Evolutionary conservation across 495 filamentous ascomycete species (phyloP).

Genomic region (Endocarpon pusillum): DNA sequence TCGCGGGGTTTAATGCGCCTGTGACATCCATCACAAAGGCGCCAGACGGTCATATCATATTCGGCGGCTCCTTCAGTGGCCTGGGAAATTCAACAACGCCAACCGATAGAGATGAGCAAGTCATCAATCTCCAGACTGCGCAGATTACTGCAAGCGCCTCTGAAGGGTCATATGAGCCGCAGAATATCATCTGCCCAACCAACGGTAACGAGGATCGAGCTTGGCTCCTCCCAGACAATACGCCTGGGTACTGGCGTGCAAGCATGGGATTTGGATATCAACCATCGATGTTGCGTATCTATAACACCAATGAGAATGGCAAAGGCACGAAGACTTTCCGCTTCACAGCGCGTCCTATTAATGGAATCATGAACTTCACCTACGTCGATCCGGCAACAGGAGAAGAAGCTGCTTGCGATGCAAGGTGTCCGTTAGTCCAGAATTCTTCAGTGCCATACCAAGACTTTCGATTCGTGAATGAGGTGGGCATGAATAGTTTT

Average conservation of each 20-base stretch:
- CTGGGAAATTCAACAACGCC: constrained; percentile 60
- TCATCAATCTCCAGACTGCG: constrained; percentile 68
- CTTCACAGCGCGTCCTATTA: constrained; percentile 62
- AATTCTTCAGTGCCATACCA: constrained; percentile 47
- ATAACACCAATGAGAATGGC: constrained; percentile 76
- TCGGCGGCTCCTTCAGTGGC: constrained; percentile 80
- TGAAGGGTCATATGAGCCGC: constrained; percentile 57
- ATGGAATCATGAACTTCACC: constrained; percentile 93
- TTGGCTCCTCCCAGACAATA: constrained; percentile 70
- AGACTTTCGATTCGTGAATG: constrained; percentile 83
- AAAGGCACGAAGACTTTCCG: constrained; percentile 76
- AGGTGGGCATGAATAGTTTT: constrained; percentile 76
- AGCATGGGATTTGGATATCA: constrained; percentile 63
- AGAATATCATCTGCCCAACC: constrained; percentile 71
- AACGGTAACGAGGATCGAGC: constrained; percentile 44
- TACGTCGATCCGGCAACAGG: constrained; percentile 60
- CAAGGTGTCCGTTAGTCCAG: constrained; percentile 59
- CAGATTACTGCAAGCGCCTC: constrained; percentile 46
- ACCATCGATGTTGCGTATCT: constrained; percentile 72
- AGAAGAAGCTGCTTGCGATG: constrained; percentile 51
- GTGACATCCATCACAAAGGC: constrained; percentile 72
- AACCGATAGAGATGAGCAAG: constrained; percentile 45
- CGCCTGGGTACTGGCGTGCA: constrained; percentile 71
- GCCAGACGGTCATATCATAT: constrained; percentile 67
- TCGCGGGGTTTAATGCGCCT: constrained; percentile 87